Conservation (phyloP, 2,329 filamentous ascomycete species). For the Penicillium brasilianum region DNA sequence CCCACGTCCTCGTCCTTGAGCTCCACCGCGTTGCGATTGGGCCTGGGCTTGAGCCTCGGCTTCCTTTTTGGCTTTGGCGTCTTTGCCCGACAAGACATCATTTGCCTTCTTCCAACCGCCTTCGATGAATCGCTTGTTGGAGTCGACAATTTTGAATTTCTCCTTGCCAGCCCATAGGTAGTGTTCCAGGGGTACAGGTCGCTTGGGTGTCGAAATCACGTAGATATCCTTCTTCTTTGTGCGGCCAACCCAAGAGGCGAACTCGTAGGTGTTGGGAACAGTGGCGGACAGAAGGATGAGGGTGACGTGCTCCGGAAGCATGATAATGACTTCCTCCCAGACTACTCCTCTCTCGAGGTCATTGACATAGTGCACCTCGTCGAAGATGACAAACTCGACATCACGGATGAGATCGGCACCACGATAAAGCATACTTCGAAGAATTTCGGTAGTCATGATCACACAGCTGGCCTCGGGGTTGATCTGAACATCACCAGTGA, state of each 20-base stretch:
- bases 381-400: constrained; percentile 98
- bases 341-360: constrained; percentile 94
- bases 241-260: constrained; percentile 95
- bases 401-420: constrained; percentile 95
- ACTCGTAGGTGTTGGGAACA: constrained; percentile 96
- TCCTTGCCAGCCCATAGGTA: constrained; percentile 94
- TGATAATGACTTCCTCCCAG: constrained; percentile 99
- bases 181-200: constrained; percentile 92
- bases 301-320: constrained; percentile 96
- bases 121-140: constrained; percentile 89
- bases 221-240: constrained; percentile 99
- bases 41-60: constrained; percentile 57
- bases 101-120: constrained; percentile 96
- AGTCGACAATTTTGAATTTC: constrained; percentile 92
- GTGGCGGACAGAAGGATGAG: constrained; percentile 94
- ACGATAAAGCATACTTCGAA: constrained; percentile 96
- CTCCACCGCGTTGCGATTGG: constrained; percentile 59
- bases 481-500: constrained; percentile 98
- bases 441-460: constrained; percentile 99
- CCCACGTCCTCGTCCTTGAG: constrained; percentile 59
- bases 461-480: constrained; percentile 96
- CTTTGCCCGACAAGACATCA: constrained; percentile 76
- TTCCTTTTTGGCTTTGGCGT: constrained; percentile 64
- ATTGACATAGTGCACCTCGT: constrained; percentile 98
- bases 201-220: constrained; percentile 95